Conservation (phyloP, 768 basidiomycete genomes). For the Rossbeevera mucosa region DNA sequence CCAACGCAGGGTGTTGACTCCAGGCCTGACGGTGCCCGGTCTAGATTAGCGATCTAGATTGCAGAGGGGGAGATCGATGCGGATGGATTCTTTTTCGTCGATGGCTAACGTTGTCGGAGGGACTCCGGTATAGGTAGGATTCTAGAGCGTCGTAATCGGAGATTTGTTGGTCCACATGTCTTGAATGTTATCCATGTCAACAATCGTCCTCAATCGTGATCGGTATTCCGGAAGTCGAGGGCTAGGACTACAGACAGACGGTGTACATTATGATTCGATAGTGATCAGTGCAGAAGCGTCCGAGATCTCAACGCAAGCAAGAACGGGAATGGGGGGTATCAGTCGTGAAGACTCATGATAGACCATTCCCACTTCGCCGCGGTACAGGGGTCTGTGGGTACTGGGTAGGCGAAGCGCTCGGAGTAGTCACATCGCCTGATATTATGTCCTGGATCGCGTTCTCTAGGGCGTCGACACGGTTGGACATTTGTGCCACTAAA, state of each 20-base stretch:
- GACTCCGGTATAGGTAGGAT: conserved; percentile 7
- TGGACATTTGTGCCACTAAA: conserved; percentile 90
- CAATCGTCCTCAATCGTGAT: not conserved
- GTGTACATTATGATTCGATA: conserved; percentile 11
- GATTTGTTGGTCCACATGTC: not conserved
- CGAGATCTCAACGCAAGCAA: conserved; percentile 13
- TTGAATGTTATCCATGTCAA: not conserved
- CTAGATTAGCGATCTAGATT: conserved; percentile 22
- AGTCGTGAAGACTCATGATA: conserved; percentile 13
- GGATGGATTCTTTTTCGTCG: conserved; percentile 9
- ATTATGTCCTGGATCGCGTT: conserved; percentile 91
- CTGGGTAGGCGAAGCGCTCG: conserved; percentile 57
- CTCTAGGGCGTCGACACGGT: conserved; percentile 84
- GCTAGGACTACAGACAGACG: conserved; percentile 15
- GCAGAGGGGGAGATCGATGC: not conserved
- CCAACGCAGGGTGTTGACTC: conserved; percentile 26
- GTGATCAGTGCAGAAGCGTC: conserved; percentile 17
- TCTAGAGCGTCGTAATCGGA: conserved; percentile 10
- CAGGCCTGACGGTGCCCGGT: conserved; percentile 26
- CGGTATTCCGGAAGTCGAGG: not conserved
- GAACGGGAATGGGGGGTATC: conserved; percentile 14
- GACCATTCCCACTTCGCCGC: conserved; percentile 41
- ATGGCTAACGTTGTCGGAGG: conserved; percentile 4
- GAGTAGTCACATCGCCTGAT: conserved; percentile 54
- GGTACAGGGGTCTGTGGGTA: conserved; percentile 29